Percentiles rank a stretch among this genome's conserved stretches.
Conservation (phyloP, 2,329 filamentous ascomycete genomes). For the Ophidiomyces ophidiicola region DNA sequence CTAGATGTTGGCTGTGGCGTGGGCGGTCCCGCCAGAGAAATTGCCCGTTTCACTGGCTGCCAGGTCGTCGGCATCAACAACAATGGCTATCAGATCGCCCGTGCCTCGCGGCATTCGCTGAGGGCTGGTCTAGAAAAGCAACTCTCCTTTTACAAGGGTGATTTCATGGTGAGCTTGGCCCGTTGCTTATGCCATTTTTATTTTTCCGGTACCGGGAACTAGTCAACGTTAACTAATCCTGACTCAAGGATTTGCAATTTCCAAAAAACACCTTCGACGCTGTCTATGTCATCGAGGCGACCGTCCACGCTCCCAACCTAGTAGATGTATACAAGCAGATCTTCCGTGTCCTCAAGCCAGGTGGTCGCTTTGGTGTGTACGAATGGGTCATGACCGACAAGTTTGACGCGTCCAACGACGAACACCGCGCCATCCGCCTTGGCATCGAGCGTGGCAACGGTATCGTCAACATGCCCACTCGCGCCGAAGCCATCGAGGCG, state of each 20-base stretch:
- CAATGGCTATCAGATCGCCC: constrained; percentile 21
- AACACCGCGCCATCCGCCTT: constrained; percentile 20
- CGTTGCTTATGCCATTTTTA: not conserved
- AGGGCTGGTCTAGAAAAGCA: constrained; percentile 14
- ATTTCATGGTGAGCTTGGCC: constrained; percentile 19
- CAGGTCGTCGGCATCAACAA: constrained; percentile 22
- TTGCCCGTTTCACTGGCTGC: constrained; percentile 20
- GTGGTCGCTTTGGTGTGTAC: constrained; percentile 20
- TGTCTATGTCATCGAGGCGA: constrained; percentile 24
- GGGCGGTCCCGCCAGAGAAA: constrained; percentile 21
- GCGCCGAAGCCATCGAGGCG: constrained; percentile 15
- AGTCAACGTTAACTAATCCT: not conserved
- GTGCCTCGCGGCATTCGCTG: constrained; percentile 16
- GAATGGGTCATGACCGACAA: constrained; percentile 25
- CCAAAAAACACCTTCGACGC: constrained; percentile 21
- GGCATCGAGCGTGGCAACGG: constrained; percentile 23
- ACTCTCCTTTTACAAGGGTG: constrained; percentile 17
- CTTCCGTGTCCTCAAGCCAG: constrained; percentile 22
- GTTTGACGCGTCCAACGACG: constrained; percentile 18
- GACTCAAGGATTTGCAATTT: constrained; percentile 18
- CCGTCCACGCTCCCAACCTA: constrained; percentile 21
- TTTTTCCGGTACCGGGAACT: not conserved
- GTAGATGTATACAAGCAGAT: constrained; percentile 20
- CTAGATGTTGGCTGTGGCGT: constrained; percentile 25
- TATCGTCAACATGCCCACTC: constrained; percentile 19